These are phyloP conservation scores for Rutidosis leptorrhynchoides DNA, from an alignment of 129 eudicot genomes.

Conservation along the genomic window DNA sequence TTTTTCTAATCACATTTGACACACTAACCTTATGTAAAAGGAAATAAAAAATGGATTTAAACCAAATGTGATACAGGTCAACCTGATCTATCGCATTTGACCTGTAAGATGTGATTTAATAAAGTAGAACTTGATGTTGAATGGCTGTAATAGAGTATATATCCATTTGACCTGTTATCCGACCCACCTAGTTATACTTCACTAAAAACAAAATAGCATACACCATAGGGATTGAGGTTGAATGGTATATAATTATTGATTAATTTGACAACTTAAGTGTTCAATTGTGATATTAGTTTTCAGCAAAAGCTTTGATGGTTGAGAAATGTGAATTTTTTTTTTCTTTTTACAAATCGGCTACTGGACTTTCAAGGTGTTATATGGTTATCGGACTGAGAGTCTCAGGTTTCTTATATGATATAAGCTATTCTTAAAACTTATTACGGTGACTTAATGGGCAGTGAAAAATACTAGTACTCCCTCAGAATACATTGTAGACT, in stretches of 20 bases:
- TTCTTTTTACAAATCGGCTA: too few species aligned
- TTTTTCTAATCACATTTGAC: background rate
- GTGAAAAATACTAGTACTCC: background rate
- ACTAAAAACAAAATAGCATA: background rate
- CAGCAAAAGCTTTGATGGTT: background rate
- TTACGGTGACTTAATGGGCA: background rate
- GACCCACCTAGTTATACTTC: background rate
- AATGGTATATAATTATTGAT: background rate
- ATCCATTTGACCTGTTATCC: background rate
- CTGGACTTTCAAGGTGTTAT: background rate
- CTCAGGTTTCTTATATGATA: background rate
- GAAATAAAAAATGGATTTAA: background rate
- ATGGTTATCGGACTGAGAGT: background rate
- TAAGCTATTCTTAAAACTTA: background rate
- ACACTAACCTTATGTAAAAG: background rate
- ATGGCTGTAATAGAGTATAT: background rate
- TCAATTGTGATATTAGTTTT: background rate
- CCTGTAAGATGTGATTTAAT: background rate
- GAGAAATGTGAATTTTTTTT: background rate
- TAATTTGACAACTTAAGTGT: background rate
- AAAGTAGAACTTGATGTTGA: slow-evolving; percentile 2
- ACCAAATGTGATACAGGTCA: background rate
- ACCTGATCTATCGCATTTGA: background rate
- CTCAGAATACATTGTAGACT: background rate
- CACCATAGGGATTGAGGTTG: background rate